A percentile compares a stretch with the other conserved stretches of the same genome.
These are phyloP conservation scores for Trichoderma orchidacearum DNA, from an alignment of 495 filamentous ascomycete species.

Conservation along the genomic window DNA sequence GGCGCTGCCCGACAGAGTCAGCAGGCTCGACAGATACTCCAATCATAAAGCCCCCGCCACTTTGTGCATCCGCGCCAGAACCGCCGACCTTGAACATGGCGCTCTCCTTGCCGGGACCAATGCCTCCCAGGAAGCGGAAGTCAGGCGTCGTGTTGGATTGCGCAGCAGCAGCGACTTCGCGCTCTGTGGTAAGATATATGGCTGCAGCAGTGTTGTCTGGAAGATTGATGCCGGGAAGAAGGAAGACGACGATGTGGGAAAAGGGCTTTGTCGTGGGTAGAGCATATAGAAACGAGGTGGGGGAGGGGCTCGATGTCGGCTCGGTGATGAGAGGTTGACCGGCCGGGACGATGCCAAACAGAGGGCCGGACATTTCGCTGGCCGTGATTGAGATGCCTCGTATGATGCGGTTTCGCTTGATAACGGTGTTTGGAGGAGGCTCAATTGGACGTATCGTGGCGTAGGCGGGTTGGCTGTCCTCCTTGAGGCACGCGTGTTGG, in stretches of 20 bases:
- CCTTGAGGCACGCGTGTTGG: no score
- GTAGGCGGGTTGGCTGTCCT: no score
- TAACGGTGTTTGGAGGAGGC: neutral
- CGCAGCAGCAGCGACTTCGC: slow-evolving; percentile 9
- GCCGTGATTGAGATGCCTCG: neutral
- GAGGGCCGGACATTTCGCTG: slow-evolving; percentile 14
- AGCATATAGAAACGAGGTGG: slow-evolving; percentile 28
- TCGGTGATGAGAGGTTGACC: slow-evolving; percentile 29
- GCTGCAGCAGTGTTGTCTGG: slow-evolving; percentile 69
- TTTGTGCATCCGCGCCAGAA: slow-evolving; percentile 4
- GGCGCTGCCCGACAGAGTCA: slow-evolving; percentile 50
- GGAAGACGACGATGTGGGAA: slow-evolving; percentile 75
- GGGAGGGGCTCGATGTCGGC: slow-evolving; percentile 24
- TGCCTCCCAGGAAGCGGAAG: slow-evolving; percentile 75
- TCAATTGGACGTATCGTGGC: no score
- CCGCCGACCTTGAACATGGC: slow-evolving; percentile 65
- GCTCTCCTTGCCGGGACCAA: slow-evolving; percentile 77
- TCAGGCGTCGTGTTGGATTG: slow-evolving; percentile 19
- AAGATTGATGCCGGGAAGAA: slow-evolving; percentile 65
- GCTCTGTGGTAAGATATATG: slow-evolving; percentile 59
- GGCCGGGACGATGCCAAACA: slow-evolving; percentile 38
- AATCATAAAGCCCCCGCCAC: slow-evolving; percentile 38
- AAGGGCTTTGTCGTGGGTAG: slow-evolving; percentile 35
- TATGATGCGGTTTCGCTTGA: no score
- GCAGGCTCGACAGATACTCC: slow-evolving; percentile 76